These are phyloP conservation scores for Eucalyptus pauciflora DNA, from an alignment of 345 rosid genomes.

Conservation along the genomic window DNA sequence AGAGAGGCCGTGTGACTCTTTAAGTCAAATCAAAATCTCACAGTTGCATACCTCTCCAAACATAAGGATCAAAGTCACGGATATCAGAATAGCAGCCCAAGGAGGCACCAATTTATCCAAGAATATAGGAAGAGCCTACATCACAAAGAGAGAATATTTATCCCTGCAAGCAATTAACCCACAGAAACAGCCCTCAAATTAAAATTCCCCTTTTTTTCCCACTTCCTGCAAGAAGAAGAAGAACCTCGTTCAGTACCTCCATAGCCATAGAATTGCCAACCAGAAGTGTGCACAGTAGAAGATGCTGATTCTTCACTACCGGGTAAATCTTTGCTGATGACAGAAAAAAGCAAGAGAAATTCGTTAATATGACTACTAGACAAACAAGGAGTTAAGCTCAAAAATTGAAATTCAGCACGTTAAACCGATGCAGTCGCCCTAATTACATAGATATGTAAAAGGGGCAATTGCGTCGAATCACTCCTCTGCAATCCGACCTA, in stretches of 20 bases:
- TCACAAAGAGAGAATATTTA: background rate
- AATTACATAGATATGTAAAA: background rate
- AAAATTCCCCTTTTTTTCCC: background rate
- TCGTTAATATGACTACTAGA: background rate
- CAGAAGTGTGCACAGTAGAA: conserved; percentile 83
- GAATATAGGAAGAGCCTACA: conserved; percentile 77
- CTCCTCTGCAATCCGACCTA: background rate
- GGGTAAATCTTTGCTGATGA: conserved; percentile 77
- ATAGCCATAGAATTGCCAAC: conserved; percentile 87
- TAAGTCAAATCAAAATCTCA: background rate
- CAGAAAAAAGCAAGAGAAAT: background rate
- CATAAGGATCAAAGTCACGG: conserved; percentile 74
- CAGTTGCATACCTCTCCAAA: conserved; percentile 60
- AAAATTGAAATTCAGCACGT: background rate
- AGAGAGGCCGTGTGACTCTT: background rate
- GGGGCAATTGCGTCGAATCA: background rate
- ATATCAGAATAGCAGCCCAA: conserved; percentile 64
- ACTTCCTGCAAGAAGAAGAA: background rate
- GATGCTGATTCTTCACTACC: conserved; percentile 93
- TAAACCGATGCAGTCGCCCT: background rate
- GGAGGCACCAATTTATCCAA: conserved; percentile 82
- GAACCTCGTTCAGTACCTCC: conserved; percentile 48
- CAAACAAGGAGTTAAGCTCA: background rate
- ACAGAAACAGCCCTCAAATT: background rate
- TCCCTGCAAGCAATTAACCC: background rate